These are phyloP conservation scores for Populus davidiana DNA, from an alignment of 345 rosid genomes.

Conservation along the genomic window DNA sequence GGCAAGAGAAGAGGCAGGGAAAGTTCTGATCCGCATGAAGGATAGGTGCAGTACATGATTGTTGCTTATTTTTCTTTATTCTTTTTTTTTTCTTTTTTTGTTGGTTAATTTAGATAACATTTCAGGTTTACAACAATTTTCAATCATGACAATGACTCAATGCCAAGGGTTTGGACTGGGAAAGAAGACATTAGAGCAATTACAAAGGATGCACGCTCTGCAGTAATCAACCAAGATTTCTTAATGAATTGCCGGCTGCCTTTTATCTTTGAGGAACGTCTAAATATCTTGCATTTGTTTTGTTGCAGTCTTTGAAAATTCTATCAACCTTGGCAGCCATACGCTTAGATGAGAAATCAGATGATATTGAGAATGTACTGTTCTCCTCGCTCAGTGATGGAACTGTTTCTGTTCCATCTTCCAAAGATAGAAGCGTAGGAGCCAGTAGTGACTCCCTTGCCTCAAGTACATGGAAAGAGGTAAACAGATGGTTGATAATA, in stretches of 20 bases:
- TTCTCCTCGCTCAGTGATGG: constrained; percentile 58
- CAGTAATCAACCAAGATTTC: constrained; percentile 38
- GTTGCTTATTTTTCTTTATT: neutral
- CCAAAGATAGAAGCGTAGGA: constrained; percentile 42
- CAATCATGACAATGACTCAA: constrained; percentile 64
- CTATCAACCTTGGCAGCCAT: constrained; percentile 62
- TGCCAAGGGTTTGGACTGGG: constrained; percentile 82
- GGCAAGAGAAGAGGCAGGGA: constrained; percentile 72
- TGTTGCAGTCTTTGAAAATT: constrained; percentile 52
- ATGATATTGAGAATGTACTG: constrained; percentile 49
- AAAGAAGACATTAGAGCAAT: constrained; percentile 67
- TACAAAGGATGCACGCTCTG: constrained; percentile 58
- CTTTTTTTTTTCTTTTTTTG: neutral
- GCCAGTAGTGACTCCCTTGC: constrained; percentile 55
- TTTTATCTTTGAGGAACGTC: constrained; percentile 9
- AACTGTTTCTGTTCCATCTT: constrained; percentile 38
- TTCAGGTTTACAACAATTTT: constrained; percentile 68
- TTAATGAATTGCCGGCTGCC: constrained; percentile 6
- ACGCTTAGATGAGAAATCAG: constrained; percentile 66
- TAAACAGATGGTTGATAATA: constrained; percentile 20
- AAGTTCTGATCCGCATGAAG: constrained; percentile 70
- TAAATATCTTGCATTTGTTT: constrained; percentile 22
- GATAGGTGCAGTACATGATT: constrained; percentile 43
- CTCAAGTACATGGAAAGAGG: constrained; percentile 73
- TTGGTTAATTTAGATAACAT: constrained; percentile 21